Percentiles rank a stretch among this genome's conserved stretches.
Evolutionary conservation across 306 rosid species (phyloP).

Genomic region (Vicia sativa): DNA sequence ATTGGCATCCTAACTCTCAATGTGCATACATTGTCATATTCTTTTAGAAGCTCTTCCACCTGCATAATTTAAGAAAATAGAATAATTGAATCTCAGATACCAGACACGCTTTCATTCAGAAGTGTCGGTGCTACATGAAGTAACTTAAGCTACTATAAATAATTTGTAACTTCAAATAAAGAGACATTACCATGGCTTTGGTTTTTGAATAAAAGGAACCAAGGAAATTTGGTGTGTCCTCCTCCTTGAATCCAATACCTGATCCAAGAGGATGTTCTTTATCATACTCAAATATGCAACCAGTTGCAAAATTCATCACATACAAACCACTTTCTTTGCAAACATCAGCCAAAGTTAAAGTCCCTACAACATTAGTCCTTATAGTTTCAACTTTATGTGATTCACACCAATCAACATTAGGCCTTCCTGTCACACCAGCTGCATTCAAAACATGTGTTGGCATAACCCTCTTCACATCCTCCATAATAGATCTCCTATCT

Average conservation of each 20-base stretch:
- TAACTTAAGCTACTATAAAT: too few species aligned
- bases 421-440: slow-evolving; percentile 76
- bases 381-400: slow-evolving; percentile 66
- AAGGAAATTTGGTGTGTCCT: slow-evolving; percentile 66
- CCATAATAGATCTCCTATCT: slow-evolving; percentile 60
- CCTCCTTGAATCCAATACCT: slow-evolving; percentile 70
- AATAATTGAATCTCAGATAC: background rate
- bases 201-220: slow-evolving; percentile 78
- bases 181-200: slow-evolving; percentile 68
- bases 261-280: slow-evolving; percentile 60
- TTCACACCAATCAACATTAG: slow-evolving; percentile 83
- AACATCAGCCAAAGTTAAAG: slow-evolving; percentile 65
- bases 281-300: slow-evolving; percentile 77
- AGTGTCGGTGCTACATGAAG: background rate
- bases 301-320: slow-evolving; percentile 76
- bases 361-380: slow-evolving; percentile 67
- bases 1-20: slow-evolving; percentile 79
- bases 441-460: slow-evolving; percentile 77
- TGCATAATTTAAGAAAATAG: slow-evolving; percentile 26
- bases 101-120: background rate
- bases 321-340: slow-evolving; percentile 58
- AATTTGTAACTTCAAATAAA: slow-evolving; percentile 2
- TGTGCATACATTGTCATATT: slow-evolving; percentile 64
- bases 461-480: slow-evolving; percentile 51
- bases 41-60: slow-evolving; percentile 68